Percentiles rank a stretch among this genome's conserved stretches.
Evolutionary conservation across 1,284 basidiomycete species (phyloP).

Genomic region (Wallemia ichthyophaga): DNA sequence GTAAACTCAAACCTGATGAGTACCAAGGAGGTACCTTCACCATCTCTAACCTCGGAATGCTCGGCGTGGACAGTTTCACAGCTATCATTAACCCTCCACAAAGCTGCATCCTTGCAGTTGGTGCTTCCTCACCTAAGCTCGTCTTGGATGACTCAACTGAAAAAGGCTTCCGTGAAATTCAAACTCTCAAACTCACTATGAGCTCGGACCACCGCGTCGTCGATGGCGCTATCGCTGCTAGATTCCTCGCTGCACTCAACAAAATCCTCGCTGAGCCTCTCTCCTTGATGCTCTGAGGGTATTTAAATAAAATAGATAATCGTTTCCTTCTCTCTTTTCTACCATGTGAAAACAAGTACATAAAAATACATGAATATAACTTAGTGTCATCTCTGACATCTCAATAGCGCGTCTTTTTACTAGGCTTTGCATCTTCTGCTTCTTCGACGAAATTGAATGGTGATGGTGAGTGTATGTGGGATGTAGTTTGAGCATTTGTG

Average conservation of each 20-base stretch:
- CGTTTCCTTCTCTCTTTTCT: not conserved
- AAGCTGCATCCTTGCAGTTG: slow-evolving; percentile 87
- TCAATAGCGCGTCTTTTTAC: not conserved
- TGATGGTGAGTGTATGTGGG: too few species aligned
- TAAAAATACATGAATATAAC: not conserved
- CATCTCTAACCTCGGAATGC: slow-evolving; percentile 98
- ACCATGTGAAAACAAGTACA: not conserved
- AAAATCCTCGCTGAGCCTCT: not conserved
- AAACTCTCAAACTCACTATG: slow-evolving; percentile 86
- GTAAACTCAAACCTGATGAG: slow-evolving; percentile 79
- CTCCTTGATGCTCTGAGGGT: not conserved
- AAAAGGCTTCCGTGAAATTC: slow-evolving; percentile 67
- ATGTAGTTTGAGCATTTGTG: too few species aligned
- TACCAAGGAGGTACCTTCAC: slow-evolving; percentile 99
- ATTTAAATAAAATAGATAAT: not conserved
- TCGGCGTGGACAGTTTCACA: slow-evolving; percentile 75
- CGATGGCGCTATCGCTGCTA: slow-evolving; percentile 10
- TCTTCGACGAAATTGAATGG: not conserved
- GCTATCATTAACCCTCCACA: slow-evolving; percentile 99
- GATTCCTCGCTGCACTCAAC: not conserved
- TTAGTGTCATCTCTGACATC: not conserved
- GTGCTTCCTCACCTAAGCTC: slow-evolving; percentile 58
- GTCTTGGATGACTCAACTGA: slow-evolving; percentile 64
- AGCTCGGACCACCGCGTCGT: slow-evolving; percentile 61
- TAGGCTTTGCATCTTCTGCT: not conserved